Base-by-base conservation (phyloP, 2,329 filamentous ascomycete species). In the Scolecobasidium constrictum region DNA sequence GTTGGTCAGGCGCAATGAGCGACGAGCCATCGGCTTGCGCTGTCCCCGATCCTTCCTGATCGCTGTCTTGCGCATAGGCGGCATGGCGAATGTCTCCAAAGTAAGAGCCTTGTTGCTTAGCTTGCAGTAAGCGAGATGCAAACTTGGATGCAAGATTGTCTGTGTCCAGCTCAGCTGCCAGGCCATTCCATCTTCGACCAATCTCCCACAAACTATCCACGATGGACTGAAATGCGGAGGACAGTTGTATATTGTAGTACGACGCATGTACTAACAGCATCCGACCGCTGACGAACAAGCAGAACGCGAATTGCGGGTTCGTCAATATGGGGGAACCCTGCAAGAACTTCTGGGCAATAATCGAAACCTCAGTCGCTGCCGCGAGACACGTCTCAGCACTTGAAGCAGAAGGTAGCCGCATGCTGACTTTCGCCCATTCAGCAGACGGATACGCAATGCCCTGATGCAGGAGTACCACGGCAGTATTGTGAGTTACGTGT, bases 111-210 rank as follows among this genome's bases (percentile, higher is more conserved):
- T 31, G 26, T n/a, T 31, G 26, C 26, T 31, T 31, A 4, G 58
- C 57, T 13, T 52, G 47, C n/a, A 55, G 49, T 11, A 65, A 50
- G 4, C 58, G 52, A 2, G 44, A 43, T 0, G 60, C 58, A 41
- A 64, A 61, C 36, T 60, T 60, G 5, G 56, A 56, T 1, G 62
- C 61, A 5, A 64, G 46, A 42, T 60, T 63, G 31, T 31, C 26
- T n/a, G 26, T 31, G n/a, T 31, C 26, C 26, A 31, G n/a, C 9
- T 7, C 26, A 31, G 46, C 21, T 50, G 49, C 12, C 49, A 47
- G 4, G 26, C 60, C 60, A 37, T 56, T 57, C 60, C 61, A 65
- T n/a, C 63, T 53, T 4, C 50, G 48, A 0, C 63, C 59, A 4
- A 67, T 62, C 16, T 62, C 58, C 4, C 51, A 45, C 0, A 67